These are phyloP conservation scores for Aspergillus sp. DNA, from an alignment of 2,329 filamentous ascomycete genomes.

Conservation along the genomic window DNA sequence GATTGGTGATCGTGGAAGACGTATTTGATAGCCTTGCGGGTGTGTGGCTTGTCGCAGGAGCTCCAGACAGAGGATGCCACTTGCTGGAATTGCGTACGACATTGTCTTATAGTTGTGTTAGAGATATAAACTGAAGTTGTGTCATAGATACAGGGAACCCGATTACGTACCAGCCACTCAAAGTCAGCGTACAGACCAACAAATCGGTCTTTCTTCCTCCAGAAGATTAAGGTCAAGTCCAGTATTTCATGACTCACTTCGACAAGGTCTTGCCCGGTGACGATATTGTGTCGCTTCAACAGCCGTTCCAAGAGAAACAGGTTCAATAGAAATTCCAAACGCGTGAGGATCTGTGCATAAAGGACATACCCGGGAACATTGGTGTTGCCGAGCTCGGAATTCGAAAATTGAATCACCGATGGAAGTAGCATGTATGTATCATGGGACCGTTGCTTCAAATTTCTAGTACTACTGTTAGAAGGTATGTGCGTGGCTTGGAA, in stretches of 20 bases:
- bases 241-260: constrained; percentile 3
- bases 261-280: constrained; percentile 6
- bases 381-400: neutral
- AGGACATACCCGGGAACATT: neutral
- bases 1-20: neutral
- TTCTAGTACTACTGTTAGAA: neutral
- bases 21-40: neutral
- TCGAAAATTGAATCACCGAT: neutral
- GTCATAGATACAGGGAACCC: neutral
- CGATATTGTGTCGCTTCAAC: neutral
- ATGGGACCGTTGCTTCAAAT: neutral
- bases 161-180: neutral
- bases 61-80: neutral
- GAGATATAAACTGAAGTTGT: neutral
- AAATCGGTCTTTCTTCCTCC: constrained; percentile 6
- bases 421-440: neutral
- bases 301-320: constrained; percentile 4
- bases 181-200: neutral
- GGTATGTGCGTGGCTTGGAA: neutral
- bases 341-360: neutral
- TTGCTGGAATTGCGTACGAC: neutral
- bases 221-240: constrained; percentile 1
- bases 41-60: neutral
- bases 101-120: neutral
- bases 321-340: neutral